These are phyloP conservation scores for Alternaria postmessia DNA, from an alignment of 2,329 filamentous ascomycete genomes.

Conservation along the genomic window DNA sequence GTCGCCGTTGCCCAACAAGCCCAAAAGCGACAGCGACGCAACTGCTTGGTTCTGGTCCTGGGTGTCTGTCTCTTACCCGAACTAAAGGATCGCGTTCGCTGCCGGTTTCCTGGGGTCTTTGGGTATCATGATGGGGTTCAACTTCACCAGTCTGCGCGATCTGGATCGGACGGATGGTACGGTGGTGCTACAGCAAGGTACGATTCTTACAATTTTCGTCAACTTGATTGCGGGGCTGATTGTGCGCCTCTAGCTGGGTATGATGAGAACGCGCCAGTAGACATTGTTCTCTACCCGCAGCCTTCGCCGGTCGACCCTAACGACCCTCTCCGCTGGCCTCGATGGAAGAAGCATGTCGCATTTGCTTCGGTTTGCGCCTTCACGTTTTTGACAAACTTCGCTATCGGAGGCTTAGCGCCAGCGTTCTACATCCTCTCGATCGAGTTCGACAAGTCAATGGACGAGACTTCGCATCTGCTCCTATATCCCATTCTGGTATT, in stretches of 20 bases:
- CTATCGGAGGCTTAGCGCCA: slow-evolving; percentile 56
- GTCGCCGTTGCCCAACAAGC: slow-evolving; percentile 11
- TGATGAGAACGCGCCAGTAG: slow-evolving; percentile 3
- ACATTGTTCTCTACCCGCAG: slow-evolving; percentile 57
- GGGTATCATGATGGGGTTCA: slow-evolving; percentile 39
- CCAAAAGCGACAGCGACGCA: slow-evolving; percentile 17
- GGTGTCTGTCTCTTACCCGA: slow-evolving; percentile 25
- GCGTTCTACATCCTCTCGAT: slow-evolving; percentile 54
- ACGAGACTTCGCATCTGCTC: slow-evolving; percentile 53
- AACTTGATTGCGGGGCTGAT: not conserved
- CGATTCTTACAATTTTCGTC: not conserved
- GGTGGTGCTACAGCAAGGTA: slow-evolving; percentile 46
- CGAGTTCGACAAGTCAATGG: slow-evolving; percentile 57
- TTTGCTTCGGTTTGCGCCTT: slow-evolving; percentile 53
- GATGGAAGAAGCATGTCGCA: slow-evolving; percentile 57
- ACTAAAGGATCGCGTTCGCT: slow-evolving; percentile 9
- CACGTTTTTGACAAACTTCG: slow-evolving; percentile 58
- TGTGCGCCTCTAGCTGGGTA: not conserved
- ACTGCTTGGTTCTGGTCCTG: slow-evolving; percentile 25
- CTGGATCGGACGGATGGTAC: slow-evolving; percentile 52
- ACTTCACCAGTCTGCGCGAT: slow-evolving; percentile 44
- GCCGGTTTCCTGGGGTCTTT: not conserved
- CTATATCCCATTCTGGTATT: slow-evolving; percentile 57
- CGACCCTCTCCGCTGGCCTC: slow-evolving; percentile 59
- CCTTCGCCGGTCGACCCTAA: slow-evolving; percentile 57